Evolutionary conservation across 345 rosid species (phyloP).

Genomic region (Eucalyptus regnans): DNA sequence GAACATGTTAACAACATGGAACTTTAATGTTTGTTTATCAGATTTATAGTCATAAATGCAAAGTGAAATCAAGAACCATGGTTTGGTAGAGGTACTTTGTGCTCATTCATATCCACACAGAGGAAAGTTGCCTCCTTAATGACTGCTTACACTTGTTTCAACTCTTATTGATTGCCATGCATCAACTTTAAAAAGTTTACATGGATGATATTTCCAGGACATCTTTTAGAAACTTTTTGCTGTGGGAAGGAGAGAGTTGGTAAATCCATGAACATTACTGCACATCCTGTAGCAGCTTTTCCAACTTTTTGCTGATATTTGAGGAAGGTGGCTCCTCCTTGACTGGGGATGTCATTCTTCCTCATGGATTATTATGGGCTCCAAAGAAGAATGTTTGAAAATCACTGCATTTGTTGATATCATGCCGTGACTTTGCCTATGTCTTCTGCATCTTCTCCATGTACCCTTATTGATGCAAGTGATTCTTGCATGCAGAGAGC

Average conservation of each 20-base stretch:
- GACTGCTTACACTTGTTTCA: not conserved
- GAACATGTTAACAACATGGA: not conserved
- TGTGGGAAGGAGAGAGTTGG: not conserved
- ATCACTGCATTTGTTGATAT: not conserved
- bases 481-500: slow-evolving; percentile 30
- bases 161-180: not conserved
- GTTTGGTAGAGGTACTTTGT: not conserved
- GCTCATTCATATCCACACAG: not conserved
- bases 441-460: not conserved
- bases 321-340: not conserved
- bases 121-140: not conserved
- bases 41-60: not conserved
- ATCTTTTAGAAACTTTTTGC: not conserved
- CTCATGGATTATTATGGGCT: not conserved
- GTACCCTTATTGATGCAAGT: not conserved
- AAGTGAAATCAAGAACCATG: not conserved
- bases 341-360: not conserved
- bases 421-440: not conserved
- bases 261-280: not conserved
- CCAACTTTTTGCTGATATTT: not conserved
- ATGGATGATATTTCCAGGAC: not conserved
- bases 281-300: not conserved
- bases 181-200: not conserved
- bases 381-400: not conserved
- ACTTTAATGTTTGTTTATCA: not conserved